Percentiles rank a stretch among this genome's conserved stretches.
Evolutionary conservation across 2,329 filamentous ascomycete species (phyloP).

Genomic region (Diaporthe sp.): DNA sequence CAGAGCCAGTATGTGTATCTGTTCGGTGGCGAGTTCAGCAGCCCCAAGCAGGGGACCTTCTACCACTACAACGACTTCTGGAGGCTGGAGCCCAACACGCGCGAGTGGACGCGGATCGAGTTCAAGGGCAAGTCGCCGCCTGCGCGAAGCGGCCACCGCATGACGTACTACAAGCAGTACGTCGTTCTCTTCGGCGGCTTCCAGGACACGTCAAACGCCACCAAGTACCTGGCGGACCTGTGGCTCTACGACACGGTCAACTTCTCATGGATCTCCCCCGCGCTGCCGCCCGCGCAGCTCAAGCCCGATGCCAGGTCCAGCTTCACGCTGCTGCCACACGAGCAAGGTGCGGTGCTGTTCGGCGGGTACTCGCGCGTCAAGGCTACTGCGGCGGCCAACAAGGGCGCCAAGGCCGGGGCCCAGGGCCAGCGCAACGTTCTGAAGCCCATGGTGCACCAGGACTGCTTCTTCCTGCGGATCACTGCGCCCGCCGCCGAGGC

Average conservation of each 20-base stretch:
- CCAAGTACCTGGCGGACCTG: conserved; percentile 91
- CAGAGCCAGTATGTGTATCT: conserved; percentile 85
- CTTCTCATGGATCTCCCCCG: conserved; percentile 86
- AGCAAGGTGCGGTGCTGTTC: conserved; percentile 89
- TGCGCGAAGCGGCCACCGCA: conserved; percentile 90
- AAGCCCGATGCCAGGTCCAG: conserved; percentile 93
- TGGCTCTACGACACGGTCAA: conserved; percentile 96
- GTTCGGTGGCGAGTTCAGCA: conserved; percentile 97
- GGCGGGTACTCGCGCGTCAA: conserved; percentile 96
- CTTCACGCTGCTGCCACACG: conserved; percentile 92
- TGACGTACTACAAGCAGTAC: conserved; percentile 98
- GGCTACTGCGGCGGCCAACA: conserved; percentile 71
- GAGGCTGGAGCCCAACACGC: conserved; percentile 84
- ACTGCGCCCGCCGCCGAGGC: conserved; percentile 79
- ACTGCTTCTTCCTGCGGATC: conserved; percentile 93
- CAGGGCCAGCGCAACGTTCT: conserved; percentile 79
- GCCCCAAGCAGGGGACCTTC: conserved; percentile 96
- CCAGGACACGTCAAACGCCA: conserved; percentile 95
- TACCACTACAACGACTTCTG: conserved; percentile 99
- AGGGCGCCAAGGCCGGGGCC: conserved; percentile 73
- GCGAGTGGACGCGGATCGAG: conserved; percentile 95
- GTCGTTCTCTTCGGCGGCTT: conserved; percentile 97
- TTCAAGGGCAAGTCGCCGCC: conserved; percentile 82
- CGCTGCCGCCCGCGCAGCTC: conserved; percentile 81
- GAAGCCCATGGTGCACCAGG: conserved; percentile 91